A percentile compares a stretch with the other conserved stretches of the same genome.
Conservation (phyloP, 495 filamentous ascomycete species). For the Annulohypoxylon bovei region DNA sequence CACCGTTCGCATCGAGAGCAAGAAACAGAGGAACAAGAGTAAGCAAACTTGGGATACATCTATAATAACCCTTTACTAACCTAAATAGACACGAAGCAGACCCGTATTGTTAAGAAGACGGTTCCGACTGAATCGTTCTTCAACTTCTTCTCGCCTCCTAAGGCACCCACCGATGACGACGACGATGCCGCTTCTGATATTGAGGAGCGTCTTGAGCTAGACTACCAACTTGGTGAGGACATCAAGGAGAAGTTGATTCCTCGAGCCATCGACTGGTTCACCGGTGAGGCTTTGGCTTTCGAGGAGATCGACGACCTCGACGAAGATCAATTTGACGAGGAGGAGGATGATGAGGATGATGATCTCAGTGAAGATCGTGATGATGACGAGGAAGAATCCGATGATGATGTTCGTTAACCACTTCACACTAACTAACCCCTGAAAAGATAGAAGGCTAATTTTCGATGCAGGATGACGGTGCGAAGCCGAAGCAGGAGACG, state of each 20-base stretch:
- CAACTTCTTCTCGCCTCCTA: slow-evolving; percentile 98
- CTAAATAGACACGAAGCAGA: slow-evolving; percentile 91
- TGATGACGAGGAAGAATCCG: slow-evolving; percentile 88
- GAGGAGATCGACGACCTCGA: slow-evolving; percentile 95
- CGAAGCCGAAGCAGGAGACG: slow-evolving; percentile 98
- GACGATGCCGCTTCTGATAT: slow-evolving; percentile 87
- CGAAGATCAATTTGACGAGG: slow-evolving; percentile 84
- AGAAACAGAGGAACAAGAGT: slow-evolving; percentile 99
- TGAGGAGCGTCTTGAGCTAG: slow-evolving; percentile 96
- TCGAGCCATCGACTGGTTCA: slow-evolving; percentile 99
- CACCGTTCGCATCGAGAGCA: slow-evolving; percentile 93
- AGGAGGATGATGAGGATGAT: slow-evolving; percentile 89
- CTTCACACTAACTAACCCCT: background rate
- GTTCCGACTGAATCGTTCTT: slow-evolving; percentile 99
- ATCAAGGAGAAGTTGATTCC: slow-evolving; percentile 99
- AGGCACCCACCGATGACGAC: slow-evolving; percentile 79
- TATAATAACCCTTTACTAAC: slow-evolving; percentile 44
- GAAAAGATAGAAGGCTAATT: slow-evolving; percentile 44
- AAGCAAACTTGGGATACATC: slow-evolving; percentile 48
- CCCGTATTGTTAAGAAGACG: slow-evolving; percentile 97
- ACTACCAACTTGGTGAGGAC: slow-evolving; percentile 99
- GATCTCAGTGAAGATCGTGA: slow-evolving; percentile 81
- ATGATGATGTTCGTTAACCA: slow-evolving; percentile 81
- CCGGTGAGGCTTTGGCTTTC: slow-evolving; percentile 95
- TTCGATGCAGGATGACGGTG: slow-evolving; percentile 79